Percentiles rank a stretch among this genome's conserved stretches.
Evolutionary conservation across 2,329 filamentous ascomycete genomes (phyloP).

Genomic region (Pezicula carpinea): DNA sequence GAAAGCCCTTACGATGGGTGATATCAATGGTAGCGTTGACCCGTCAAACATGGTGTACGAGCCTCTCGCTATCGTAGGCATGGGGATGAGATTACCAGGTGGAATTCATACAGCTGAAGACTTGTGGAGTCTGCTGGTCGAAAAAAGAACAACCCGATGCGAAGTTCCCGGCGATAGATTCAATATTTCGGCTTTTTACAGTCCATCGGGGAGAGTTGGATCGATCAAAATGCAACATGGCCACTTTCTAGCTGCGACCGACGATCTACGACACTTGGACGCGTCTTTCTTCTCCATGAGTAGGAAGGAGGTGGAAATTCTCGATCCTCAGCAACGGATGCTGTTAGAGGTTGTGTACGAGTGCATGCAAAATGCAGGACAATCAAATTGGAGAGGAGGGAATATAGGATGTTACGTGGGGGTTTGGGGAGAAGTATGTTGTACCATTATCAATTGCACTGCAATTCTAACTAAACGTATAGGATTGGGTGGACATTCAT

Average conservation of each 20-base stretch:
- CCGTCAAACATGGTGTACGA: not conserved
- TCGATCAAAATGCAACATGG: constrained; percentile 17
- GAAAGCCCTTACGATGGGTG: not conserved
- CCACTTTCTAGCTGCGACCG: constrained; percentile 22
- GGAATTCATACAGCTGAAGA: constrained; percentile 19
- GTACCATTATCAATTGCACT: not conserved
- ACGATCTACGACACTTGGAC: constrained; percentile 25
- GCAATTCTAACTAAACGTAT: not conserved
- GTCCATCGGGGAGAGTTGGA: constrained; percentile 9
- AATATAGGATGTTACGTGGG: constrained; percentile 11
- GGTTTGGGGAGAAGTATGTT: constrained; percentile 4
- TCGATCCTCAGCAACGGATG: constrained; percentile 27
- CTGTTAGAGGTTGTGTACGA: constrained; percentile 16
- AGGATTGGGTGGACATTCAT: constrained; percentile 7
- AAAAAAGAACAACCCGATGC: constrained; percentile 20
- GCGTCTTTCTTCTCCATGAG: constrained; percentile 30
- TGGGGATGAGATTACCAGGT: constrained; percentile 30
- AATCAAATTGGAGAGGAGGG: constrained; percentile 8
- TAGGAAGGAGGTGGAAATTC: constrained; percentile 21
- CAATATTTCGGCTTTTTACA: constrained; percentile 21
- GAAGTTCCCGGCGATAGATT: constrained; percentile 26
- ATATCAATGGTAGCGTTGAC: not conserved
- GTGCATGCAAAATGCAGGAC: constrained; percentile 11
- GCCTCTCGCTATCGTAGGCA: constrained; percentile 31
- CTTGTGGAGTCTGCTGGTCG: constrained; percentile 29